Percentiles rank a stretch among this genome's conserved stretches.
Evolutionary conservation across 2,329 filamentous ascomycete genomes (phyloP).

Genomic region (Calonectria hawksworthii): DNA sequence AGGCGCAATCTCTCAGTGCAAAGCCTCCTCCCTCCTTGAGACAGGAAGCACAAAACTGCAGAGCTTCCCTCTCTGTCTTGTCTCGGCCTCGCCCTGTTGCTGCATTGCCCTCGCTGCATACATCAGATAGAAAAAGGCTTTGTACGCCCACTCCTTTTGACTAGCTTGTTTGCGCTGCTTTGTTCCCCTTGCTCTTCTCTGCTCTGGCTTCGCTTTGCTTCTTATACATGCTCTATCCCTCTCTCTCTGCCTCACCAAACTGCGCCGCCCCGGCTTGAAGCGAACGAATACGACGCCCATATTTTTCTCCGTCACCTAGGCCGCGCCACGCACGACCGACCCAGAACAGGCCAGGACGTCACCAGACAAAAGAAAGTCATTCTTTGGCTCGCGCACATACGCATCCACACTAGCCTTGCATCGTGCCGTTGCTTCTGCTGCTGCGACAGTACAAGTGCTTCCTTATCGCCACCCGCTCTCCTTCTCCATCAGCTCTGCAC

Average conservation of each 20-base stretch:
- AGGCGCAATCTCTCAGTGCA: conserved; percentile 19
- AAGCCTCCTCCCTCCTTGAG: conserved; percentile 10
- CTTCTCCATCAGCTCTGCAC: neutral
- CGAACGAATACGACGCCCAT: conserved; percentile 10
- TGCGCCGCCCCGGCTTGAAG: conserved; percentile 10
- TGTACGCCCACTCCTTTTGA: neutral
- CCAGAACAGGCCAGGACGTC: neutral
- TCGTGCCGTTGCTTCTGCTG: neutral
- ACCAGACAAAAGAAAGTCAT: neutral
- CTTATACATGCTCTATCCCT: neutral
- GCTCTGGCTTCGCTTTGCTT: neutral
- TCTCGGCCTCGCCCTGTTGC: neutral
- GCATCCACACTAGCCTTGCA: neutral
- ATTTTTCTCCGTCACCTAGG: neutral
- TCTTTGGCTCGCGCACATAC: neutral
- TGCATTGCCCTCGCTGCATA: neutral
- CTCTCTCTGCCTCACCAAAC: neutral
- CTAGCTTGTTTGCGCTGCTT: neutral
- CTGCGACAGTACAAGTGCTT: neutral
- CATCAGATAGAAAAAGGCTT: neutral
- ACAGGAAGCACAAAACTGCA: neutral
- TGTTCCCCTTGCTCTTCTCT: neutral
- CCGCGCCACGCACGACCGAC: conserved; percentile 1
- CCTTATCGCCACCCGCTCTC: neutral
- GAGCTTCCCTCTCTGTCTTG: neutral